Evolutionary conservation across 2,329 filamentous ascomycete species (phyloP), one percentile per base, ranked within the genome.

Genomic region (Aspergillus novoparasiticus): DNA sequence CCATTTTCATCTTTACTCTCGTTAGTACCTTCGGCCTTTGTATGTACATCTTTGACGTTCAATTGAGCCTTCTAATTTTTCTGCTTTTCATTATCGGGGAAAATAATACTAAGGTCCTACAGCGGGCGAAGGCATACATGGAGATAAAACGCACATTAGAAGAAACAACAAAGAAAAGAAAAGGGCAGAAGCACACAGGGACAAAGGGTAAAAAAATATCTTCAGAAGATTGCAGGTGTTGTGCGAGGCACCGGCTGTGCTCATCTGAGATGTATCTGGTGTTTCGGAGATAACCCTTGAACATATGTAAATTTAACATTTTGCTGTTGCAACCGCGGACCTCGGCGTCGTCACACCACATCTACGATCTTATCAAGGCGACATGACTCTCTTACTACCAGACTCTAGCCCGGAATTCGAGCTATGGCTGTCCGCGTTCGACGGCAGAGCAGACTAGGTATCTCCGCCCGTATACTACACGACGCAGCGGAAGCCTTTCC

Each of bases 21-120:
- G 21, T 56, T 63, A 32, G 43, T 43, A 46, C 34, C 61, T 63
- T 58, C 59, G 34, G 21, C 21, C n/a, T 60, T 55, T 55, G 51
- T 55, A 55, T 55, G 51, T 55, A 55, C 51, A 55, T 55, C 51
- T 55, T n/a, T 55, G 36, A 55, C 51, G 51, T 55, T 55, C 51
- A 55, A 55, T 55, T 39, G 51, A 55, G 51, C 51, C 51, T 21
- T 55, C 51, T 39, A 39, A 55, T 26, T 55, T 28, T 14, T 12
- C 11, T 16, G n/a, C 34, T 55, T 30, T 19, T 26, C 21, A n/a
- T 23, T 39, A 14, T 11, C 5, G 6, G 28, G 14, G 16, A n/a
- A 23, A 30, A 32, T 30, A 28, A 32, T 11, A 51, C 19, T 6
- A 32, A n/a, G 48, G n/a, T 32, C 28, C 48, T 51, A 50, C 6